Conservation (phyloP, 371 early-diverging fungal species). For the Mortierella sp. region DNA sequence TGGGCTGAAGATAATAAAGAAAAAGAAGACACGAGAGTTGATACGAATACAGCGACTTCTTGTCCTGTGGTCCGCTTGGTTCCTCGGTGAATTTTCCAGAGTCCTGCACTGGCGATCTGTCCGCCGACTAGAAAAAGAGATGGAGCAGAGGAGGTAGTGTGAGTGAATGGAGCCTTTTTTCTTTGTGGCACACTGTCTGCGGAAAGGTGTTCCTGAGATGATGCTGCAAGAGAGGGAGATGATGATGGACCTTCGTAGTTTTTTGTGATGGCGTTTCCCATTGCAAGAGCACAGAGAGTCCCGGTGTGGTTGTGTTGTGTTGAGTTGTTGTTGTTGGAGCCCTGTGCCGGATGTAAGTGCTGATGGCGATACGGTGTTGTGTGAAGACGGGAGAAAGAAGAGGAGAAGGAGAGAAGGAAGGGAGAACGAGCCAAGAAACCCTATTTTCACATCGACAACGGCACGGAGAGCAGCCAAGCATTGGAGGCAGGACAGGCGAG, state of each 20-base stretch:
- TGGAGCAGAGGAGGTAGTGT: background rate
- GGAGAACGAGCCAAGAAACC: constrained; percentile 7
- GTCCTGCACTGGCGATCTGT: constrained; percentile 70
- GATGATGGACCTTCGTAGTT: constrained; percentile 54
- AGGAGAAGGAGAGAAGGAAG: background rate
- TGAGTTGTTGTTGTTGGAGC: background rate
- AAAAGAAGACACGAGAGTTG: constrained; percentile 29
- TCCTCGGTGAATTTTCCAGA: constrained; percentile 78
- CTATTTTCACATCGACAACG: constrained; percentile 1
- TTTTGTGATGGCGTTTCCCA: constrained; percentile 60
- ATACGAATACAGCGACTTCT: constrained; percentile 75
- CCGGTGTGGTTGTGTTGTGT: background rate
- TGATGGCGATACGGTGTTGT: background rate
- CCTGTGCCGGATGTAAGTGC: background rate
- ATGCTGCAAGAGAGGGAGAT: background rate
- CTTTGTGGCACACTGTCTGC: constrained; percentile 12
- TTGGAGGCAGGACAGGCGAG: background rate
- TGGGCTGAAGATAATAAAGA: background rate
- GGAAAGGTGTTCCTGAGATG: background rate
- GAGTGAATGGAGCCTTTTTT: background rate
- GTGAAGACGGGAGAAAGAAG: constrained; percentile 3
- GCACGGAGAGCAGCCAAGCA: too few relatives aligned
- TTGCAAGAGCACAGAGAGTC: constrained; percentile 13
- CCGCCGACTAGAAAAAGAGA: constrained; percentile 36
- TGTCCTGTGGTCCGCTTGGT: constrained; percentile 72